These are phyloP conservation scores for Polymyxa betae DNA, from an alignment of 208 protist genomes.

Conservation along the genomic window DNA sequence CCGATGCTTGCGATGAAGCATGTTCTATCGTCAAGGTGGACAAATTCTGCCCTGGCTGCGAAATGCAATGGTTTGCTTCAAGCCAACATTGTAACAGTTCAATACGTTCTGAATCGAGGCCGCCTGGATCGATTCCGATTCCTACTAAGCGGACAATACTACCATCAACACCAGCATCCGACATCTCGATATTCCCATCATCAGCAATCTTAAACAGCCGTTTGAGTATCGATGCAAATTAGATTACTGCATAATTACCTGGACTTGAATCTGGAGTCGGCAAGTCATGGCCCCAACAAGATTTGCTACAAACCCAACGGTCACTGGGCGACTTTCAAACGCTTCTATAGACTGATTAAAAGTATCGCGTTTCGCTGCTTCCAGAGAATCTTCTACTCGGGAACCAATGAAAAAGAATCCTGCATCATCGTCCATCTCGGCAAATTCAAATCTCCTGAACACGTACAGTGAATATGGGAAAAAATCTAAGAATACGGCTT, in stretches of 20 bases:
- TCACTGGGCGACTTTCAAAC: not conserved
- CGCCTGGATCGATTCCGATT: not conserved
- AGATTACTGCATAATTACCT: not conserved
- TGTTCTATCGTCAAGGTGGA: too few species aligned
- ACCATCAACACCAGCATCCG: not conserved
- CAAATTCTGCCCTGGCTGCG: too few species aligned
- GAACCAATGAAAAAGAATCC: slow-evolving; percentile 40
- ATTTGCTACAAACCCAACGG: slow-evolving; percentile 19
- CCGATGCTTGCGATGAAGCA: too few species aligned
- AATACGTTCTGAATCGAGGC: not conserved
- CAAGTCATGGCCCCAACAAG: not conserved
- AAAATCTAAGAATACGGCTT: not conserved
- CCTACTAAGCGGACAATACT: not conserved
- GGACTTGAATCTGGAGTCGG: not conserved
- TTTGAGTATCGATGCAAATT: not conserved
- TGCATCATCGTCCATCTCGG: not conserved
- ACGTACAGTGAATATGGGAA: not conserved
- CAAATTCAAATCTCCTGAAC: not conserved
- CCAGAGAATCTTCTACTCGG: not conserved
- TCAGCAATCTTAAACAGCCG: not conserved
- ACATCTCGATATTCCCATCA: not conserved
- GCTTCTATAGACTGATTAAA: not conserved
- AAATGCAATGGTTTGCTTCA: too few species aligned
- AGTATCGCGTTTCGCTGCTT: not conserved
- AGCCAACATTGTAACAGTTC: slow-evolving; percentile 10